Conservation (phyloP, 495 filamentous ascomycete species). For the Podospora anserina region DNA sequence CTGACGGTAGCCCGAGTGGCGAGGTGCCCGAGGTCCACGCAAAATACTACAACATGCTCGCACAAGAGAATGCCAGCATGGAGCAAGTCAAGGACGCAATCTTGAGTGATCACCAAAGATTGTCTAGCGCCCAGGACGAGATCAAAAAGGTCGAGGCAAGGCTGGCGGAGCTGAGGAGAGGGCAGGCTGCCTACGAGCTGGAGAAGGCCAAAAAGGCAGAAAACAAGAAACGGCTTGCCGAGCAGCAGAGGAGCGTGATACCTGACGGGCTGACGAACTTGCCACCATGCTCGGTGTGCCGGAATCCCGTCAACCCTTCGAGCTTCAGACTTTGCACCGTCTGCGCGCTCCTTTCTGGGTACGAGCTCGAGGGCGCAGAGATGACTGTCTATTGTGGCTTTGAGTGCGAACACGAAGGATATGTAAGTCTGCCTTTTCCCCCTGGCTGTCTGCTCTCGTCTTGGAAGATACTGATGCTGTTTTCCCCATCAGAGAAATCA, state of each 20-base stretch:
- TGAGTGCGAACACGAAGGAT: slow-evolving; percentile 39
- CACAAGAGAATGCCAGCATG: slow-evolving; percentile 28
- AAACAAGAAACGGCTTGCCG: slow-evolving; percentile 23
- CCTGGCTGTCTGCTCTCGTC: no score
- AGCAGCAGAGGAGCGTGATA: slow-evolving; percentile 22
- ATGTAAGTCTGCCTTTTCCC: slow-evolving; percentile 33
- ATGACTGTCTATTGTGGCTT: slow-evolving; percentile 44
- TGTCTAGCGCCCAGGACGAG: slow-evolving; percentile 33
- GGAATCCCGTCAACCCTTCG: slow-evolving; percentile 27
- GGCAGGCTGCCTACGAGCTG: slow-evolving; percentile 42
- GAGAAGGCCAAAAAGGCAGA: slow-evolving; percentile 40
- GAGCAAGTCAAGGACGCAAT: slow-evolving; percentile 40
- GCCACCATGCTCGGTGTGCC: slow-evolving; percentile 39
- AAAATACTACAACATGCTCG: slow-evolving; percentile 43
- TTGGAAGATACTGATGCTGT: no score
- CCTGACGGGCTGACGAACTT: slow-evolving; percentile 34
- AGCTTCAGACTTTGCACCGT: slow-evolving; percentile 39
- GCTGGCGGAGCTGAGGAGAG: slow-evolving; percentile 42
- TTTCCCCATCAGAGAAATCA: slow-evolving; percentile 18
- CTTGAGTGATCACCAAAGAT: slow-evolving; percentile 35
- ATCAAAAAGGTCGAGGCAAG: slow-evolving; percentile 35
- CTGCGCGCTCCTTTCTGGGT: slow-evolving; percentile 37
- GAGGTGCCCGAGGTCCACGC: slow-evolving; percentile 24
- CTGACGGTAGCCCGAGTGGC: slow-evolving; percentile 15
- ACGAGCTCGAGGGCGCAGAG: slow-evolving; percentile 22